Percentiles rank a stretch among this genome's conserved stretches.
phyloP scores from a whole-genome alignment of 1,139 yeast species.

The Yamadazyma aaseri region DNA sequence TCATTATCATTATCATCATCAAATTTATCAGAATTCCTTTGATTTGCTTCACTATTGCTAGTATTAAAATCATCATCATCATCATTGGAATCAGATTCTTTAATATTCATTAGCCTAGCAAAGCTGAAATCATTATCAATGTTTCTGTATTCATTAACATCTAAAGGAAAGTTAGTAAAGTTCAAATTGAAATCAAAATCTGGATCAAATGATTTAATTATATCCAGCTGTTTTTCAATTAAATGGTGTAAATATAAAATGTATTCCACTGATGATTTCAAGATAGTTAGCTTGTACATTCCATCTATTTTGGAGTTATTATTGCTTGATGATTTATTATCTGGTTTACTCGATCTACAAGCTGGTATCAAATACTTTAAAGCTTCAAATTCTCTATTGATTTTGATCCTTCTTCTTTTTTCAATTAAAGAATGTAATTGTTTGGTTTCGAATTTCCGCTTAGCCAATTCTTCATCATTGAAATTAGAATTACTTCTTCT shows the following conservation, averaged over 20 bases:
- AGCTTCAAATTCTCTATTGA: slow-evolving; percentile 82
- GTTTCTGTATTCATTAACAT: slow-evolving; percentile 58
- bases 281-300: slow-evolving; percentile 76
- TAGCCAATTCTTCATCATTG: slow-evolving; percentile 54
- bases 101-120: slow-evolving; percentile 19
- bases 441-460: slow-evolving; percentile 55
- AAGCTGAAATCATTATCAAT: slow-evolving; percentile 57
- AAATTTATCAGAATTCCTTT: no score
- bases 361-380: slow-evolving; percentile 77
- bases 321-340: slow-evolving; percentile 12
- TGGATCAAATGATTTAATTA: slow-evolving; percentile 25
- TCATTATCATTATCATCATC: slow-evolving; percentile 4
- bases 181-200: slow-evolving; percentile 37
- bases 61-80: slow-evolving; percentile 9
- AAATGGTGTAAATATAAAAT: slow-evolving; percentile 66
- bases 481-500: slow-evolving; percentile 46
- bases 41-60: slow-evolving; percentile 6
- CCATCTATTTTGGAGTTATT: slow-evolving; percentile 49
- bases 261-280: slow-evolving; percentile 80
- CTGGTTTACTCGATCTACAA: slow-evolving; percentile 33
- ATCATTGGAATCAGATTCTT: slow-evolving; percentile 11
- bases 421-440: slow-evolving; percentile 78
- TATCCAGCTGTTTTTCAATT: slow-evolving; percentile 45
- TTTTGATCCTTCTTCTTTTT: slow-evolving; percentile 72
- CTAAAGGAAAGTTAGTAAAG: slow-evolving; percentile 52